Evolutionary conservation across 495 filamentous ascomycete species (phyloP).

Genomic region (Hypoxylon rickii): DNA sequence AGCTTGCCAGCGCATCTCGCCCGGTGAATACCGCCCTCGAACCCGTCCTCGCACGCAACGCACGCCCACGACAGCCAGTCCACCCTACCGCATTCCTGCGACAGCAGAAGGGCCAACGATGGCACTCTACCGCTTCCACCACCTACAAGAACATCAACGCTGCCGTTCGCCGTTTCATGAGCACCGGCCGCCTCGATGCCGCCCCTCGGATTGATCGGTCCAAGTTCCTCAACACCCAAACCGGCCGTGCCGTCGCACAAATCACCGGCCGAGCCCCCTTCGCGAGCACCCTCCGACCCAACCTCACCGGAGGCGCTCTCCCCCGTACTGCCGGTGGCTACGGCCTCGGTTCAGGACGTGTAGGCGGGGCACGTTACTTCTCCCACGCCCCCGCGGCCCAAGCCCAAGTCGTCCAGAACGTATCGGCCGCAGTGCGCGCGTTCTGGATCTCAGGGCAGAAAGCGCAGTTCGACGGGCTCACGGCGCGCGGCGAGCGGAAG

Average conservation of each 20-base stretch:
- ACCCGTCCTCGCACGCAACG: constrained; percentile 53
- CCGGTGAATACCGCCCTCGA: constrained; percentile 53
- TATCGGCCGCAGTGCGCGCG: constrained; percentile 85
- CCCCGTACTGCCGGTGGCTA: constrained; percentile 88
- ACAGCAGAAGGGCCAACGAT: constrained; percentile 69
- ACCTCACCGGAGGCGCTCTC: constrained; percentile 86
- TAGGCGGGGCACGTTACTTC: constrained; percentile 81
- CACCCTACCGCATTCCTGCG: constrained; percentile 72
- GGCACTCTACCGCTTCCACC: constrained; percentile 57
- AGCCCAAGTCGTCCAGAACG: constrained; percentile 92
- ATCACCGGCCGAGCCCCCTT: constrained; percentile 81
- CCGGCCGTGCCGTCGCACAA: constrained; percentile 67
- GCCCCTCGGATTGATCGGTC: constrained; percentile 61
- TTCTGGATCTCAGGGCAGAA: constrained; percentile 89
- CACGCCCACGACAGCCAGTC: constrained; percentile 66
- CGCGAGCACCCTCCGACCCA: constrained; percentile 86
- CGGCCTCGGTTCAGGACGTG: constrained; percentile 65
- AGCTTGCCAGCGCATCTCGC: constrained; percentile 59
- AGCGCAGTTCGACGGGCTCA: constrained; percentile 77
- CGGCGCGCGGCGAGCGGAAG: constrained; percentile 71
- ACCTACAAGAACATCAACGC: constrained; percentile 60
- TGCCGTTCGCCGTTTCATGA: constrained; percentile 63
- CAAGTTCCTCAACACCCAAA: constrained; percentile 67
- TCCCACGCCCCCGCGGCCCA: constrained; percentile 83
- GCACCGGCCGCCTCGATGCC: constrained; percentile 51